These are phyloP conservation scores for Fusarium floridanum DNA, from an alignment of 2,329 filamentous ascomycete species.

Conservation along the genomic window DNA sequence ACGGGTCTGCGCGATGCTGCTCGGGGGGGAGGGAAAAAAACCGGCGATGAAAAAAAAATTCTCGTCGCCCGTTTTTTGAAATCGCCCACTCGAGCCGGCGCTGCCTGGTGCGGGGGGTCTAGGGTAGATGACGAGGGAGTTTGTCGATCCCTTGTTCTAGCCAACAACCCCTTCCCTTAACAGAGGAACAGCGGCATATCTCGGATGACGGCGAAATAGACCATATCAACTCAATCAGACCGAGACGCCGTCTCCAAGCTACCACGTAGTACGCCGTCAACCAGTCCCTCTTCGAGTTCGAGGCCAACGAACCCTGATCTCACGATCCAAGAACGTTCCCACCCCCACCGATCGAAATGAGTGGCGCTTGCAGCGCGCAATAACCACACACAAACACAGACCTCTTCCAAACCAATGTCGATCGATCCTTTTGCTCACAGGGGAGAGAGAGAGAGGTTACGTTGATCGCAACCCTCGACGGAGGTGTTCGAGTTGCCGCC, in stretches of 20 bases:
- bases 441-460: background rate
- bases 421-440: constrained; percentile 19
- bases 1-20: too few species aligned
- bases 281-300: background rate
- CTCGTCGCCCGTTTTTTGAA: too few species aligned
- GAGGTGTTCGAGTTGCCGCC: constrained; percentile 5
- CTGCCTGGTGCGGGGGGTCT: too few species aligned
- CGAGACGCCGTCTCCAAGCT: constrained; percentile 3
- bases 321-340: background rate
- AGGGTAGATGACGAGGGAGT: constrained; percentile 5
- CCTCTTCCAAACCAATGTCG: constrained; percentile 9
- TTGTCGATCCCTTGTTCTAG: constrained; percentile 22
- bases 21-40: too few species aligned
- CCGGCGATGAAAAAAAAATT: too few species aligned
- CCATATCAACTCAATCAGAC: background rate
- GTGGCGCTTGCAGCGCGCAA: constrained; percentile 34
- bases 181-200: background rate
- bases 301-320: constrained; percentile 14
- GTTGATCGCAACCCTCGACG: background rate
- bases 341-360: constrained; percentile 34
- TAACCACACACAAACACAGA: background rate
- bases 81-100: too few species aligned
- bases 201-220: constrained; percentile 1
- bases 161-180: constrained; percentile 1
- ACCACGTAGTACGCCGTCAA: background rate